Evolutionary conservation across 2,329 filamentous ascomycete genomes (phyloP), one percentile per base, ranked within the genome.

Genomic region (Cytospora mali): DNA sequence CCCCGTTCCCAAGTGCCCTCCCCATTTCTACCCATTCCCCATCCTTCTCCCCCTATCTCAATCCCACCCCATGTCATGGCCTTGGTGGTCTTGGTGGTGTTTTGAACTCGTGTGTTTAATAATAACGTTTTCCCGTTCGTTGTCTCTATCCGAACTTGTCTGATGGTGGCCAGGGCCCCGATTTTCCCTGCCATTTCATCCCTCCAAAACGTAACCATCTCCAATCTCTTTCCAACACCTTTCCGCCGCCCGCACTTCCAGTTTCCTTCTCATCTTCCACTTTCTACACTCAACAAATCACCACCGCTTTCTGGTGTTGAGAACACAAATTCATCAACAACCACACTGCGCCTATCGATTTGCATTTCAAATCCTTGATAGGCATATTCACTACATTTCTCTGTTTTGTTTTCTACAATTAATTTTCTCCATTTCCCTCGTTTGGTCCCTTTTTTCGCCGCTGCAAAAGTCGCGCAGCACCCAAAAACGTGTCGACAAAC

Each of bases 181-280:
- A 76, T 81, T 81, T 81, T 81, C 73, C 73, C 71, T 73, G 68
- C 68, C 71, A 73, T 74, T 64, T 66, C 46, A 55, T 61, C 72
- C 75, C 73, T 75, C 75, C 75, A 76, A 80, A 80, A 76, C 75
- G 78, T 78, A 81, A 77, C 77, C 78, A 81, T 83, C 80, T 78
- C 80, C 78, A 76, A 72, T 69, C 67, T 59, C 64, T 52, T 62
- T 59, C 58, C 55, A 58, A 61, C 48, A 48, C 62, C 57, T 58
- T 61, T 57, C 56, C 70, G 67, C 72, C 74, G 75, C 72, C 67
- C 72, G 74, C 75, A 74, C 73, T 71, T 70, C 69, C 70, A 68
- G 70, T 71, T 72, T 74, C 68, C 67, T 66, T 55, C 50, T 62
- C 60, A 35, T 61, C 69, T 70, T 64, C 65, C 67, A 64, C 64